These are phyloP conservation scores for Vaccinium vitisidaea DNA, from an alignment of 148 eudicot genomes.

Conservation along the genomic window DNA sequence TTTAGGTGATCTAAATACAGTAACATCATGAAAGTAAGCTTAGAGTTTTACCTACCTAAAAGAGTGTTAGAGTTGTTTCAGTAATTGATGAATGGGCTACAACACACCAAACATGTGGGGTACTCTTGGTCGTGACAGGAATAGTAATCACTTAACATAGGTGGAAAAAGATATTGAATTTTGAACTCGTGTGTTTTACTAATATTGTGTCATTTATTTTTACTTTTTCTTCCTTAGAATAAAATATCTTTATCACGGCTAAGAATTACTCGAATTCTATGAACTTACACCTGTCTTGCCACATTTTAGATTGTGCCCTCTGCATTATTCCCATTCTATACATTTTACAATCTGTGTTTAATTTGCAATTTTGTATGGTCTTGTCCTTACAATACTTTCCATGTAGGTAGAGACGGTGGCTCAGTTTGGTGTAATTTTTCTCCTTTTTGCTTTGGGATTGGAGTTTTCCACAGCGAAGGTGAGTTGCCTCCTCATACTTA, in stretches of 20 bases:
- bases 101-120: neutral
- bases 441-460: conserved; percentile 84
- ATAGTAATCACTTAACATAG: neutral
- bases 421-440: conserved; percentile 92
- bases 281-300: neutral
- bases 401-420: conserved; percentile 91
- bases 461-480: conserved; percentile 89
- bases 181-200: neutral
- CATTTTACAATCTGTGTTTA: neutral
- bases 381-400: neutral
- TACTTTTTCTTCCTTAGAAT: neutral
- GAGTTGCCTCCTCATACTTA: neutral
- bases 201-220: neutral
- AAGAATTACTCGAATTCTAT: neutral
- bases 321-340: neutral
- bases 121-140: neutral
- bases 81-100: too few relatives aligned
- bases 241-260: neutral
- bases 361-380: neutral
- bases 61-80: too few relatives aligned
- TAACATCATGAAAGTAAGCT: too few relatives aligned
- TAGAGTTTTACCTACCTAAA: too few relatives aligned
- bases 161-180: neutral
- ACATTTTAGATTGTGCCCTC: neutral
- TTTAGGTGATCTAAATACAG: too few relatives aligned